Base-by-base conservation (phyloP, 768 basidiomycete species). In the Wakefieldia striispora region DNA sequence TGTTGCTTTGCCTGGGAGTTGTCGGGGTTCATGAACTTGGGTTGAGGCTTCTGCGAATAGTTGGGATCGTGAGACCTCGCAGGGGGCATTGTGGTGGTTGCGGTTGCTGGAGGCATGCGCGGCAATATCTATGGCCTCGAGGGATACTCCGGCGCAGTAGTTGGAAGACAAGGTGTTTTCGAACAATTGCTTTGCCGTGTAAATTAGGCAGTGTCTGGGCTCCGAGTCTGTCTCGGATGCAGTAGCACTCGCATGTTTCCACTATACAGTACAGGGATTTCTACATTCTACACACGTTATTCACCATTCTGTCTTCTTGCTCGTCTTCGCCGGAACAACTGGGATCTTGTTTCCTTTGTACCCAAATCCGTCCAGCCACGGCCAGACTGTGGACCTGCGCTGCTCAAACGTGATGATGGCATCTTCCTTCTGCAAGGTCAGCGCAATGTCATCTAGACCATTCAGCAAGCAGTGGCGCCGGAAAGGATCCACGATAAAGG, bases 301-400 rank as follows among this genome's bases (percentile, higher is more conserved):
- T 75, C 67, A 92, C 90, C 90, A 92, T 37, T 92, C 90, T 65
- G 80, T 86, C 70, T 80, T 82, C 44, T 67, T 68, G 27, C 63
- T 63, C 40, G 64, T 63, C 62, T 72, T 76, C 17, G 52, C 60
- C 7, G 72, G 58, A 8, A 66, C 59, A 19, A 83, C 71, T 2
- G 86, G 83, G 46, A 92, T 90, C 66, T 85, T 87, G 37, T 76
- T 80, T 40, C 84, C 87, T 63, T 84, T 77, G 72, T 93, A 97
- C 23, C 93, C 93, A 54, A 95, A 89, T 31, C 95, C 97, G 63
- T 99, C 91, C 66, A 97, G 71, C 97, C 97, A 99, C 6, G 97
- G 90, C 93, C 94, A 98, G 50, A 73, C 66, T 61, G 81, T 73
- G 23, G 83, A 87, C 56, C 97, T 71, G 60, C 79, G 79, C 62